phyloP scores from a whole-genome alignment of 2,329 filamentous ascomycete genomes.

The Parafenestella ontariensis region DNA sequence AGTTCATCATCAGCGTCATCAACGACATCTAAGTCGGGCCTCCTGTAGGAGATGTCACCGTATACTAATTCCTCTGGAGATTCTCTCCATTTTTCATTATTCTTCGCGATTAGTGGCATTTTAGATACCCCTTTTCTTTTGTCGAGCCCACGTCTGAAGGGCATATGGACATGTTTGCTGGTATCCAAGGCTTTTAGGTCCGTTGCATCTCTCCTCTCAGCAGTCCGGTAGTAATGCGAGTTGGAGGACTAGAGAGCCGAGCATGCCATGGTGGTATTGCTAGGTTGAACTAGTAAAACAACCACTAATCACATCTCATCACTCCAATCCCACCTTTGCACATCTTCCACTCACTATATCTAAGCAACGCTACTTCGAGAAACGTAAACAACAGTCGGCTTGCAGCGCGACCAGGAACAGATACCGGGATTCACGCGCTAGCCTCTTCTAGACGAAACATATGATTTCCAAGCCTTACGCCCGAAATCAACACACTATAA shows the following conservation, averaged over 20 bases:
- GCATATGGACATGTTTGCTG: neutral
- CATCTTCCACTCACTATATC: neutral
- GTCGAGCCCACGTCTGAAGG: neutral
- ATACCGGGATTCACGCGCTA: neutral
- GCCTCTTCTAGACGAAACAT: neutral
- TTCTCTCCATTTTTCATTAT: neutral
- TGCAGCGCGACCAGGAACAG: neutral
- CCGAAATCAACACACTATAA: neutral
- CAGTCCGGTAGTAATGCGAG: neutral
- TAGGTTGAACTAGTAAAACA: neutral
- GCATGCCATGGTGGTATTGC: neutral
- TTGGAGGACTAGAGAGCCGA: neutral
- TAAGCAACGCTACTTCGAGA: neutral
- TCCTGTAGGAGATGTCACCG: neutral
- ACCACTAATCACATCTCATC: neutral
- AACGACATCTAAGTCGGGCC: neutral
- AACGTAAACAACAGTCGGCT: neutral
- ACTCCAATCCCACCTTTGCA: neutral
- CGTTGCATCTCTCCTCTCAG: neutral
- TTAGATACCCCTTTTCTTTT: slow-evolving; percentile 1
- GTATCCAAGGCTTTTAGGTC: neutral
- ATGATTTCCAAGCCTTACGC: neutral
- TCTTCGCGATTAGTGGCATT: neutral
- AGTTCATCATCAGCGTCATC: neutral
- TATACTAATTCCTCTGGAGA: neutral